These are phyloP conservation scores for Lipomyces yamanashiensis DNA, from an alignment of 805 yeast genomes.

Conservation along the genomic window DNA sequence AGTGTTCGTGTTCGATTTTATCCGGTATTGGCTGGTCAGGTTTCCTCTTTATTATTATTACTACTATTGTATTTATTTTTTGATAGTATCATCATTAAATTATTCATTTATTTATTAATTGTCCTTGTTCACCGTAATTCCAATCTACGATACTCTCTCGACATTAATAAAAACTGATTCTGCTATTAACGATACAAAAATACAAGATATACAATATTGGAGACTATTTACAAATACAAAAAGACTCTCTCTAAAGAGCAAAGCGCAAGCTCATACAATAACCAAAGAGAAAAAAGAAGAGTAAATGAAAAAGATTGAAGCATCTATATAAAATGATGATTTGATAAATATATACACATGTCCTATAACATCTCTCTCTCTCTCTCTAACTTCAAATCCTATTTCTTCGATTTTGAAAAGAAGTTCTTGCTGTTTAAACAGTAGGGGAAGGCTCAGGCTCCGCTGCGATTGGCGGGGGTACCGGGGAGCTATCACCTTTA, in stretches of 20 bases:
- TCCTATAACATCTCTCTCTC: background rate
- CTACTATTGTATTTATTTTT: background rate
- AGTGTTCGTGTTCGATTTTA: conserved; percentile 9
- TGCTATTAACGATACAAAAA: background rate
- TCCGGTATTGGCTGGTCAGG: conserved; percentile 3
- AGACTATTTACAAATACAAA: conserved; percentile 5
- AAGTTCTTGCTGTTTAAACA: background rate
- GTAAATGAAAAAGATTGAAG: background rate
- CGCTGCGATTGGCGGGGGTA: conserved; percentile 3
- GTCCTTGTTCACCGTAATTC: too few relatives aligned
- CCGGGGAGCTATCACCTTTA: conserved; percentile 2
- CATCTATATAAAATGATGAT: background rate
- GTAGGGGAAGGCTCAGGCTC: conserved; percentile 17
- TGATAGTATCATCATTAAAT: background rate
- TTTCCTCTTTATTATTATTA: background rate
- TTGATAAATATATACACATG: background rate
- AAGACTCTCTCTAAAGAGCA: background rate
- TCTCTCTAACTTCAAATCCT: background rate
- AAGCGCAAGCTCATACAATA: background rate
- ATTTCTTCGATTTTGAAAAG: background rate
- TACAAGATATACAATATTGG: background rate
- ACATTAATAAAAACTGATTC: background rate
- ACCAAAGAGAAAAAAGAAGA: background rate
- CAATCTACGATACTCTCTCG: too few relatives aligned
- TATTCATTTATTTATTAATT: too few relatives aligned